phyloP scores from a whole-genome alignment of 2,329 filamentous ascomycete genomes.

The Trichoderma sp. region DNA sequence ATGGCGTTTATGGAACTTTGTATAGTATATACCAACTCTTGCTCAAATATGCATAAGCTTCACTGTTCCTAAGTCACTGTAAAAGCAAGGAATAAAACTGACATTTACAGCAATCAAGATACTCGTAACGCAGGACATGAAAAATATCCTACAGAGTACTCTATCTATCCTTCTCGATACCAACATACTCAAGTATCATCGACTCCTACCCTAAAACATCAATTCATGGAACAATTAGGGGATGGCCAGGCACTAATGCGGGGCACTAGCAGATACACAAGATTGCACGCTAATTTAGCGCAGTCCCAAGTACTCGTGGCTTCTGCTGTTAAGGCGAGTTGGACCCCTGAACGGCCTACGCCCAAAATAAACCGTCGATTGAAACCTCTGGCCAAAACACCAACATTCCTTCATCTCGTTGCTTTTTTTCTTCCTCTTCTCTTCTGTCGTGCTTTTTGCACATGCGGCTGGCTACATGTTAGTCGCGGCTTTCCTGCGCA shows the following conservation, averaged over 20 bases:
- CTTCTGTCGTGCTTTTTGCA: constrained; percentile 25
- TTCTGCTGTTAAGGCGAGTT: not conserved
- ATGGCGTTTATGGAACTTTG: not conserved
- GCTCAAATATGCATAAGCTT: not conserved
- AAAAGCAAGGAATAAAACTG: not conserved
- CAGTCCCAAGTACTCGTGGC: not conserved
- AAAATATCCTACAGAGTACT: no score
- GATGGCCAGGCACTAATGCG: constrained; percentile 7
- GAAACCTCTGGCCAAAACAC: not conserved
- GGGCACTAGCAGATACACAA: not conserved
- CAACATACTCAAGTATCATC: no score
- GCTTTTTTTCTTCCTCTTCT: not conserved
- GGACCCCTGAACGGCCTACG: constrained; percentile 4
- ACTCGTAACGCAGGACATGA: no score
- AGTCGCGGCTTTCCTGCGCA: constrained; percentile 55
- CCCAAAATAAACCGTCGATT: not conserved
- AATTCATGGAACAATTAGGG: not conserved
- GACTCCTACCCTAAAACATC: not conserved
- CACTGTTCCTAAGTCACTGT: not conserved
- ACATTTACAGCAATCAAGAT: not conserved
- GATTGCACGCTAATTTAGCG: not conserved
- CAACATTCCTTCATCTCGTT: not conserved
- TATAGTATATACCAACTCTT: not conserved
- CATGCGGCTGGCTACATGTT: constrained; percentile 52
- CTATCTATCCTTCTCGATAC: no score